Evolutionary conservation across 2,329 filamentous ascomycete species (phyloP).

Genomic region (Aspergillus viridinutans): DNA sequence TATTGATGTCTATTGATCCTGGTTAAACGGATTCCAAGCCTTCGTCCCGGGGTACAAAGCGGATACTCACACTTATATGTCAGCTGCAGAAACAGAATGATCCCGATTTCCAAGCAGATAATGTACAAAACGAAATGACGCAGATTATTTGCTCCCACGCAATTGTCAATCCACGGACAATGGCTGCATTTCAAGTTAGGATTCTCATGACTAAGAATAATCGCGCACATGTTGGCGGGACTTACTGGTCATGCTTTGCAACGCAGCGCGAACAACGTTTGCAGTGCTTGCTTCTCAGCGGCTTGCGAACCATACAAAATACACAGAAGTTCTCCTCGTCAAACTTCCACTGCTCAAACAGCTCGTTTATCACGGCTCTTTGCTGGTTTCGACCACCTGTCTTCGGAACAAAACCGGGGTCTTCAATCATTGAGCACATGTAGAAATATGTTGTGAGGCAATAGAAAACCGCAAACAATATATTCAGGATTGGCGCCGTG

Average conservation of each 20-base stretch:
- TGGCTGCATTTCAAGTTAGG: conserved; percentile 56
- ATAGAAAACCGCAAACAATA: conserved; percentile 65
- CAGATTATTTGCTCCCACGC: conserved; percentile 91
- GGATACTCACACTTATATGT: conserved; percentile 63
- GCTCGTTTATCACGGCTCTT: conserved; percentile 80
- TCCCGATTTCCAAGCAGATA: conserved; percentile 68
- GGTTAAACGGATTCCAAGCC: conserved; percentile 2
- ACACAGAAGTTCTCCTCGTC: conserved; percentile 94
- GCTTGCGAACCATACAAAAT: conserved; percentile 88
- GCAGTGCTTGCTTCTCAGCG: conserved; percentile 93
- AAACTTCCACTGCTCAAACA: conserved; percentile 81
- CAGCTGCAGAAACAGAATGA: conserved; percentile 67
- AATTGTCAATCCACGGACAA: conserved; percentile 97
- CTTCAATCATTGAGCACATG: conserved; percentile 73
- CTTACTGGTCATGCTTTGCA: conserved; percentile 93
- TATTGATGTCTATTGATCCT: conserved; percentile 56
- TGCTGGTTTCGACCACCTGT: conserved; percentile 84
- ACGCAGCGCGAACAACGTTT: conserved; percentile 86
- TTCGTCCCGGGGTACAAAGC: background rate
- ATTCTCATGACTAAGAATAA: background rate
- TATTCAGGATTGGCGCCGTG: conserved; percentile 68
- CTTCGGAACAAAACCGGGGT: conserved; percentile 92
- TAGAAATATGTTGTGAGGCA: conserved; percentile 80
- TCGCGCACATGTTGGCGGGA: conserved; percentile 17
- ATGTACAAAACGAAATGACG: conserved; percentile 94